These are phyloP conservation scores for Cyphellophora attinorum DNA, from an alignment of 2,329 filamentous ascomycete genomes.

Conservation along the genomic window DNA sequence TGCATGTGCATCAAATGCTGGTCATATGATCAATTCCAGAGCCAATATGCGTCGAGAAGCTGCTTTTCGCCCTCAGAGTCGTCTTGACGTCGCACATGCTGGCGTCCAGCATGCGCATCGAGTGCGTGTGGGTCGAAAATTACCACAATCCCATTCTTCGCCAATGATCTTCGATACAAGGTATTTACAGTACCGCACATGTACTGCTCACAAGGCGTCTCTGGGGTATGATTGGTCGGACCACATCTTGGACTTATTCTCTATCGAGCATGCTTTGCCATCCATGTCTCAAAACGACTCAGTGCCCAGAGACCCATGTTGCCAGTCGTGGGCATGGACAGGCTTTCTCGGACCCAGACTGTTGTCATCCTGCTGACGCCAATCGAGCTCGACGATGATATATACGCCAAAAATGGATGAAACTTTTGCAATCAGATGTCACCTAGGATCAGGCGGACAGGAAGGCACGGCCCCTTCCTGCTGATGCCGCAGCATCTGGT, in stretches of 20 bases:
- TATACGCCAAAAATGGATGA: no score
- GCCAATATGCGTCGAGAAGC: slow-evolving; percentile 7
- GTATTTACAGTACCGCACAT: slow-evolving; percentile 11
- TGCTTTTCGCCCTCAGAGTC: not conserved
- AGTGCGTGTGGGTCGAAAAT: slow-evolving; percentile 12
- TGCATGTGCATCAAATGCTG: slow-evolving; percentile 12
- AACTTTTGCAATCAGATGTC: no score
- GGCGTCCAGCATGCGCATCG: not conserved
- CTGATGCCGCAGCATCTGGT: slow-evolving; percentile 1
- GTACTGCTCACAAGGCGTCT: slow-evolving; percentile 10
- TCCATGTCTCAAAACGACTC: not conserved
- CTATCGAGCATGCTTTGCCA: not conserved
- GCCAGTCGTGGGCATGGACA: no score
- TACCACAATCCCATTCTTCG: slow-evolving; percentile 3
- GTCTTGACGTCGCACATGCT: not conserved
- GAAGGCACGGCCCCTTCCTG: not conserved
- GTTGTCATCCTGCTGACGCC: no score
- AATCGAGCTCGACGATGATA: no score
- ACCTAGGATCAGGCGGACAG: no score
- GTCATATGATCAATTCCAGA: slow-evolving; percentile 16
- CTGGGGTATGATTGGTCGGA: slow-evolving; percentile 9
- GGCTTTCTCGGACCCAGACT: no score
- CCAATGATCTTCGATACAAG: slow-evolving; percentile 13
- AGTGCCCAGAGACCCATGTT: no score
- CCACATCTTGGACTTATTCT: slow-evolving; percentile 1